Evolutionary conservation across 805 yeast species (phyloP).

Genomic region (Blastobotrys peoriensis): DNA sequence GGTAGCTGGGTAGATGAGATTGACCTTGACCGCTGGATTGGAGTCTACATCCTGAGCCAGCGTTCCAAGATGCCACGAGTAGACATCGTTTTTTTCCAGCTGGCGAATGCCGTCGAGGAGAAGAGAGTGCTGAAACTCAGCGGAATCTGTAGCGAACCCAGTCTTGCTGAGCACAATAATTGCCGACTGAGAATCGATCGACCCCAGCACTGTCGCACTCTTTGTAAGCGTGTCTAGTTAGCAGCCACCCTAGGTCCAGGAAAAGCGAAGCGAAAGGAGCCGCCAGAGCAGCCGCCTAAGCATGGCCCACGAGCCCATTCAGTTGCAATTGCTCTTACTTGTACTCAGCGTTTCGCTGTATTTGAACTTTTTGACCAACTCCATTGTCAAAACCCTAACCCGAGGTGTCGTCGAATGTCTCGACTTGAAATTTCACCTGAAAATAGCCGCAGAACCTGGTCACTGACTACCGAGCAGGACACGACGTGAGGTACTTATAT

Average conservation of each 20-base stretch:
- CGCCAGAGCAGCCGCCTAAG: no score
- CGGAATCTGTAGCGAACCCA: slow-evolving; percentile 39
- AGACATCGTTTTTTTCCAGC: slow-evolving; percentile 73
- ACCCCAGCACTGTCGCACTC: slow-evolving; percentile 60
- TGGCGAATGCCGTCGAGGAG: slow-evolving; percentile 26
- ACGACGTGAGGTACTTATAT: no score
- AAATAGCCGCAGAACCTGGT: no score
- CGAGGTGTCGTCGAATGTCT: no score
- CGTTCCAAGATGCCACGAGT: slow-evolving; percentile 68
- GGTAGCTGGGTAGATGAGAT: slow-evolving; percentile 84
- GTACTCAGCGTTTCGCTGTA: slow-evolving; percentile 3
- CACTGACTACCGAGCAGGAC: no score
- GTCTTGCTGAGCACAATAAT: slow-evolving; percentile 63
- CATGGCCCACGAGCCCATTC: no score
- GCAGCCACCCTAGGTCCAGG: neutral
- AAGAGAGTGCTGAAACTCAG: slow-evolving; percentile 1
- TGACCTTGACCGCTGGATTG: slow-evolving; percentile 61
- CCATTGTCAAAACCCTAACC: no score
- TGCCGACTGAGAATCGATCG: slow-evolving; percentile 54
- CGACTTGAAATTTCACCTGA: no score
- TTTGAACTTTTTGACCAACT: neutral
- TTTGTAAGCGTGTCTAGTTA: slow-evolving; percentile 61
- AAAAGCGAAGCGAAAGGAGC: no score
- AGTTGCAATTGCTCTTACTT: no score
- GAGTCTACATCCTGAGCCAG: slow-evolving; percentile 38